These are phyloP conservation scores for Coniochaeta sp. DNA, from an alignment of 2,329 filamentous ascomycete genomes.

Conservation along the genomic window DNA sequence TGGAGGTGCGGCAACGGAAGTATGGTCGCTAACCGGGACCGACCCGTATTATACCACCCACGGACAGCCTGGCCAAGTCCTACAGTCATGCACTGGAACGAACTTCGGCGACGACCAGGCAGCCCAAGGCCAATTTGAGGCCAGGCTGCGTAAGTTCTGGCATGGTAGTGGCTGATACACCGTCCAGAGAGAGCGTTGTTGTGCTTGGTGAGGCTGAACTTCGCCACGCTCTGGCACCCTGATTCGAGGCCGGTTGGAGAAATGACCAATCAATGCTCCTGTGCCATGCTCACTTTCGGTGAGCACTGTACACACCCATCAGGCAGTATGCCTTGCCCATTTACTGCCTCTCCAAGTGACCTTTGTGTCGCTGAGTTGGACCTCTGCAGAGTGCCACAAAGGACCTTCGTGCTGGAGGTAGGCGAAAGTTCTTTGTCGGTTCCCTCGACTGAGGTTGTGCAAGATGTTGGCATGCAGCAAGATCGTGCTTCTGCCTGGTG, in stretches of 20 bases:
- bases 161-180: not conserved
- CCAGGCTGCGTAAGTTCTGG: not conserved
- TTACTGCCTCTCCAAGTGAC: not conserved
- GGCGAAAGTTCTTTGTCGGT: not conserved
- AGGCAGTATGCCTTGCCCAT: not conserved
- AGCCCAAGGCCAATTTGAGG: not conserved
- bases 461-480: not conserved
- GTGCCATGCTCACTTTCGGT: not conserved
- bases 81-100: not conserved
- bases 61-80: not conserved
- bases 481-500: not conserved
- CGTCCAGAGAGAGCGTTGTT: not conserved
- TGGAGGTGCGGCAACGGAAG: not conserved
- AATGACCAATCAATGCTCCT: not conserved
- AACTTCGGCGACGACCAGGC: not conserved
- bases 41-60: not conserved
- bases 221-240: not conserved
- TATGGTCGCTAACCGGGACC: not conserved
- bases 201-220: not conserved
- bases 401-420: not conserved
- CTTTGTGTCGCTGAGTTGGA: not conserved
- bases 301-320: not conserved
- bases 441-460: not conserved
- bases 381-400: not conserved
- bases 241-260: not conserved